Percentiles rank a stretch among this genome's conserved stretches.
phyloP scores from a whole-genome alignment of 805 yeast genomes.

The Saccharomyces eubayanus region DNA sequence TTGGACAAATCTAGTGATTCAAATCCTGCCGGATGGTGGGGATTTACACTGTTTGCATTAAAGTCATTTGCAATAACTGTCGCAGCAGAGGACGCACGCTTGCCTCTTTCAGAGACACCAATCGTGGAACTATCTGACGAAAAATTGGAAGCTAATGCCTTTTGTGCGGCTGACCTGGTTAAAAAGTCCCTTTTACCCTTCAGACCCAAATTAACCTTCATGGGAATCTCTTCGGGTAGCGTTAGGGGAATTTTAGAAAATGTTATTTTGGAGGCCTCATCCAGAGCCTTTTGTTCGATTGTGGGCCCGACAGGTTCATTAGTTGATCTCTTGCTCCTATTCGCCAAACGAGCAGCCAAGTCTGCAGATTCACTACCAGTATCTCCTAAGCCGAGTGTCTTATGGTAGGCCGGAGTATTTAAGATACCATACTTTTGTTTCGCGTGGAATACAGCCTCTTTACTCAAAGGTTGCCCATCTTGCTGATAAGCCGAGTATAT shows the following conservation, averaged over 20 bases:
- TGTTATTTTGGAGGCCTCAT: background rate
- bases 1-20: conserved; percentile 21
- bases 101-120: background rate
- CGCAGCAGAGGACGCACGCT: background rate
- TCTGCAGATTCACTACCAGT: background rate
- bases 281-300: background rate
- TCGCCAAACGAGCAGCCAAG: background rate
- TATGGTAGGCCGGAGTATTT: conserved; percentile 40
- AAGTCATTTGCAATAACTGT: background rate
- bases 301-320: background rate
- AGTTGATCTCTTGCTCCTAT: background rate
- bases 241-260: background rate
- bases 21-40: conserved; percentile 1
- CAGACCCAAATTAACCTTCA: background rate
- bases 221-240: background rate
- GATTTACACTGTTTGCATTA: background rate
- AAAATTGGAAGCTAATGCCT: background rate
- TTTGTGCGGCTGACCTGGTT: background rate
- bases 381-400: conserved; percentile 36
- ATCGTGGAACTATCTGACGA: background rate
- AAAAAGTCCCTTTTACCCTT: background rate
- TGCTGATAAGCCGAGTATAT: conserved; percentile 48
- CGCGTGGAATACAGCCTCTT: conserved; percentile 68
- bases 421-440: conserved; percentile 61
- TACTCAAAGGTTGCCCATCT: conserved; percentile 60